Evolutionary conservation across 805 yeast species (phyloP), one percentile per base, ranked within the genome.

Genomic region (Komagataella ulmi): DNA sequence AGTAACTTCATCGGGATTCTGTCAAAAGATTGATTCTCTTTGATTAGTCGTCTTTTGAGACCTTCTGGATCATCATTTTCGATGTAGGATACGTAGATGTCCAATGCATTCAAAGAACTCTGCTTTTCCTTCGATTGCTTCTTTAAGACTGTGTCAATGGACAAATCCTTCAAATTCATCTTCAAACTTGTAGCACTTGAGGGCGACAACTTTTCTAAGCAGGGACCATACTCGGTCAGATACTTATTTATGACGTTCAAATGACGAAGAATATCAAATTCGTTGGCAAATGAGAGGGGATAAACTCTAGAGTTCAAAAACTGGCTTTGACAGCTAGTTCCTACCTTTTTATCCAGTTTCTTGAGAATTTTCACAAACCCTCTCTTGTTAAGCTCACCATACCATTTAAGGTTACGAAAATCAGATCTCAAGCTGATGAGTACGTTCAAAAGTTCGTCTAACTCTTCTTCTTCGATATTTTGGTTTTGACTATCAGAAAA

Each of bases 321-420:
- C n/a, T 72, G 64, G 23, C 70, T 68, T 58, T 81, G 85, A 49
- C 76, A 75, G 51, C 66, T 64, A 0, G 85, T 77, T 6, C 85
- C 85, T 24, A 77, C 71, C 64, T 88, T 88, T 70, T 91, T 91
- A 65, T 91, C 97, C 58, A 90, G 73, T 61, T 90, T 90, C 69
- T 90, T 90, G 61, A 91, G 71, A 56, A 91, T 91, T 69, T 90
- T 90, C 51, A 81, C 77, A 58, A 89, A 86, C 0, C 96, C 98
- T 54, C 95, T 80, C 61, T 85, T 87, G 70, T 90, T 90, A 59
- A 90, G 77, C 61, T 91, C 97, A 21, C 95, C 95, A 64, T 79
- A 90, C 96, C 97, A 91, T 64, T 87, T 89, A 62, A 90, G 72
- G 65, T 89, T 89, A 53, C 97, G 74, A 55, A 85, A 79, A 54